Evolutionary conservation across 495 filamentous ascomycete genomes (phyloP), one percentile per base, ranked within the genome.

Genomic region (Pyronema omphalodes): DNA sequence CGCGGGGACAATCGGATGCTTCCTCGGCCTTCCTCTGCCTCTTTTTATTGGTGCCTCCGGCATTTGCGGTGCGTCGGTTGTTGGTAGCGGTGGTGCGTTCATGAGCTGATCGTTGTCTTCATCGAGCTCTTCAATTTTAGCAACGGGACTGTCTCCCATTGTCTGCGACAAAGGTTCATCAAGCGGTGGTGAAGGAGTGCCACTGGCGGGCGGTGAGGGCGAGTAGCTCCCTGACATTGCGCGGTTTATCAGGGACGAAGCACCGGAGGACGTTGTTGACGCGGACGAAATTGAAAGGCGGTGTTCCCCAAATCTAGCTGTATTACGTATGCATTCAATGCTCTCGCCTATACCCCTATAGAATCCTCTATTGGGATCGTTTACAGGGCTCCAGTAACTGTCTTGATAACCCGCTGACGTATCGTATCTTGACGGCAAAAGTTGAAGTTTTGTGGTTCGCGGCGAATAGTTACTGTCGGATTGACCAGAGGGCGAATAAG

Each of bases 21-120:
- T 93, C 68, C 88, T 73, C 51, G 88, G 88, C 18, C 88, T 79
- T 18, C 88, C 88, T 64, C 88, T 77, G 12, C 76, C 76, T 55
- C 80, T 65, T 60, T 80, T 81, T 23, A 65, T 61, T 47, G 58
- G 58, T 18, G 48, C 54, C 39, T 53, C 55, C 7, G 14, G 35
- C 8, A 18, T 40, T 1, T 33, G 9, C 44, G 56, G 41, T 51
- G 50, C 57, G 35, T 46, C 51, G 36, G 53, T 49, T 33, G 61
- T 55, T 46, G 45, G 60, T 39, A 60, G 23, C 11, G 52, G 54
- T 29, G 61, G 61, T 11, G 50, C 57, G 52, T 55, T 55, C 34
- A 50, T 56, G 29, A 60, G 29, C 11, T 54, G 43, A 46, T 35
- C 15, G 3, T 59, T 47, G 19, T 55, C 57, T 39, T 64, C 53